These are phyloP conservation scores for Phaeodactylum tricornutum DNA, from an alignment of 108 stramenopile species.

Conservation along the genomic window DNA sequence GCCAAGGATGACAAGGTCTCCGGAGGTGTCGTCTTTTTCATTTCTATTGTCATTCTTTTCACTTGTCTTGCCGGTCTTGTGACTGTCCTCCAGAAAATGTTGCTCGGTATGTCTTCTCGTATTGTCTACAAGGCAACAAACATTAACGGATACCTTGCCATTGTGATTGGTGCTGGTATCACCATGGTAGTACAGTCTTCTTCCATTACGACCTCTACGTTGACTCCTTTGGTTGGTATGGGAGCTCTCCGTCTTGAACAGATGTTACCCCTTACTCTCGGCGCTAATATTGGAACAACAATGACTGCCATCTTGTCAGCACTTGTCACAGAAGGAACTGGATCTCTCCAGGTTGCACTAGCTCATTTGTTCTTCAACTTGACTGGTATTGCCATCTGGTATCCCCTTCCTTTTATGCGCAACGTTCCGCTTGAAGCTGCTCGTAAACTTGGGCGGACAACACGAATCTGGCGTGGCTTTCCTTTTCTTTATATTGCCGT, in stretches of 20 bases:
- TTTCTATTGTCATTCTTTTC: slow-evolving; percentile 59
- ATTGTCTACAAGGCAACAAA: slow-evolving; percentile 83
- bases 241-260: slow-evolving; percentile 58
- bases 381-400: slow-evolving; percentile 72
- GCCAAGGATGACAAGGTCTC: slow-evolving; percentile 51
- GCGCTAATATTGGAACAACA: slow-evolving; percentile 85
- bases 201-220: slow-evolving; percentile 70
- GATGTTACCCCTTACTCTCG: slow-evolving; percentile 81
- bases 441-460: slow-evolving; percentile 49
- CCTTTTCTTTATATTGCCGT: slow-evolving; percentile 61
- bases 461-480: slow-evolving; percentile 41
- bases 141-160: slow-evolving; percentile 74
- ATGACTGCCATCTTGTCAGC: slow-evolving; percentile 65
- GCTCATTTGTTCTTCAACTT: slow-evolving; percentile 82
- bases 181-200: slow-evolving; percentile 79
- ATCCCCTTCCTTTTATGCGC: slow-evolving; percentile 74
- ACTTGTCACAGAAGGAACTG: slow-evolving; percentile 39
- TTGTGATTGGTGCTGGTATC: slow-evolving; percentile 62
- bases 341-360: slow-evolving; percentile 62
- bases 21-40: slow-evolving; percentile 59
- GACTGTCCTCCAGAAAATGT: slow-evolving; percentile 60
- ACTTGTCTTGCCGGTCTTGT: slow-evolving; percentile 74
- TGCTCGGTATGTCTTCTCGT: slow-evolving; percentile 65
- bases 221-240: slow-evolving; percentile 80
- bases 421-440: slow-evolving; percentile 48